Percentiles rank a stretch among this genome's conserved stretches.
These are phyloP conservation scores for Bacterosira constricta DNA, from an alignment of 108 stramenopile species.

Conservation along the genomic window DNA sequence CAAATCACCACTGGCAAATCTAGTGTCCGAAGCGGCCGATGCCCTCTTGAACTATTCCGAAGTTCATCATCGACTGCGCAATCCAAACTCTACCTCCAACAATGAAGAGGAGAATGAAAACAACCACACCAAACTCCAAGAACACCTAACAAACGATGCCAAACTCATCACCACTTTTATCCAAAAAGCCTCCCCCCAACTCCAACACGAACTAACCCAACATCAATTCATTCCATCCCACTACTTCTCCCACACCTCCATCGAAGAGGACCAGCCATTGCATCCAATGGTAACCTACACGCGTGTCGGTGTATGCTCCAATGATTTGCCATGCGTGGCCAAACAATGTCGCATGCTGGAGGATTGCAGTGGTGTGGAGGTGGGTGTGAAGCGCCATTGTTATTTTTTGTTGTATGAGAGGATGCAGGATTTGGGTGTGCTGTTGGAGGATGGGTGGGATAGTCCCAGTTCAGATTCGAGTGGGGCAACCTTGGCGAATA, in stretches of 20 bases:
- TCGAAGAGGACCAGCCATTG: neutral
- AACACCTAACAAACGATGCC: constrained; percentile 19
- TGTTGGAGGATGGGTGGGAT: constrained; percentile 39
- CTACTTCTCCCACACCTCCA: neutral
- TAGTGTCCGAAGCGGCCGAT: constrained; percentile 33
- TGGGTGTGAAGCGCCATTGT: constrained; percentile 14
- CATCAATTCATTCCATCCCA: constrained; percentile 15
- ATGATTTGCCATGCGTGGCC: constrained; percentile 11
- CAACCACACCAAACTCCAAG: neutral
- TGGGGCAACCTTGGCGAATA: constrained; percentile 25
- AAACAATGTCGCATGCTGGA: constrained; percentile 25
- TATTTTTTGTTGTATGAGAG: constrained; percentile 29
- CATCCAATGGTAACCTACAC: constrained; percentile 34
- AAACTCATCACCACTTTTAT: constrained; percentile 24
- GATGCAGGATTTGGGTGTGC: constrained; percentile 30
- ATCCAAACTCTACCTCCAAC: neutral
- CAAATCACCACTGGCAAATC: constrained; percentile 17
- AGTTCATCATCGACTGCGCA: constrained; percentile 31
- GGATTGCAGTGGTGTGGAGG: constrained; percentile 20
- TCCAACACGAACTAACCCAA: constrained; percentile 14
- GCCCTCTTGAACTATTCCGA: constrained; percentile 37
- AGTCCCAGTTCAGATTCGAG: neutral
- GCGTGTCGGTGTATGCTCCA: constrained; percentile 22
- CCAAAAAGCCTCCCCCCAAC: constrained; percentile 25
- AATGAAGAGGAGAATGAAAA: neutral